A percentile compares a stretch with the other conserved stretches of the same genome.
Conservation (phyloP, 2,329 filamentous ascomycete genomes). For the Exophiala aquamarina region DNA sequence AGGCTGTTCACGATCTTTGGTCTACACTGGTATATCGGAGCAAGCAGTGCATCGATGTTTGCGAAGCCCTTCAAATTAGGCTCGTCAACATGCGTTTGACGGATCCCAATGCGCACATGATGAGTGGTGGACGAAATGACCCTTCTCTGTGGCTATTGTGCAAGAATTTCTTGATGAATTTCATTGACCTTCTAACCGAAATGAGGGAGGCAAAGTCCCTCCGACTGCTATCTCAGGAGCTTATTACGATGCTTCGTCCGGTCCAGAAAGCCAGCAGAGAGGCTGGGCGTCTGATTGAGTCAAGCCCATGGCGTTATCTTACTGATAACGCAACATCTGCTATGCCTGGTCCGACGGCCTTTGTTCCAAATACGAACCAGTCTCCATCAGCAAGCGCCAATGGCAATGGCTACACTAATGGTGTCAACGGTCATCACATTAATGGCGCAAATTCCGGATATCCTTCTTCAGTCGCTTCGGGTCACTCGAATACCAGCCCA, state of each 20-base stretch:
- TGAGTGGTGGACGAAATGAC: slow-evolving; percentile 43
- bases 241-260: slow-evolving; percentile 72
- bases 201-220: slow-evolving; percentile 48
- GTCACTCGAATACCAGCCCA: slow-evolving; percentile 4
- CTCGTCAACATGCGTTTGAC: slow-evolving; percentile 80
- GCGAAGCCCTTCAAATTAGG: slow-evolving; percentile 69
- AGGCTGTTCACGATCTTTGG: slow-evolving; percentile 66
- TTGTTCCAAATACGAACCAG: slow-evolving; percentile 10
- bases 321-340: slow-evolving; percentile 39
- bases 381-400: slow-evolving; percentile 3
- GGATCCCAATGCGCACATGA: slow-evolving; percentile 69
- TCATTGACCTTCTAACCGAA: slow-evolving; percentile 47
- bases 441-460: slow-evolving; percentile 15
- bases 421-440: slow-evolving; percentile 30
- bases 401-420: slow-evolving; percentile 11
- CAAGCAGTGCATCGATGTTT: slow-evolving; percentile 68
- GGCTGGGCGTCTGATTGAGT: slow-evolving; percentile 69
- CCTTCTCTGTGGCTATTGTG: slow-evolving; percentile 68
- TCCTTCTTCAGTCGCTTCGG: not conserved
- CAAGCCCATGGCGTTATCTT: slow-evolving; percentile 63
- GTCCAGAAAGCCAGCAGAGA: slow-evolving; percentile 83
- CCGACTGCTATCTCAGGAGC: slow-evolving; percentile 60
- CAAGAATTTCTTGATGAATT: slow-evolving; percentile 56
- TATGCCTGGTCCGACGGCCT: slow-evolving; percentile 26
- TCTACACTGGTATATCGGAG: slow-evolving; percentile 70